These are phyloP conservation scores for Cicer pinnatifidum DNA, from an alignment of 306 rosid genomes.

Conservation along the genomic window DNA sequence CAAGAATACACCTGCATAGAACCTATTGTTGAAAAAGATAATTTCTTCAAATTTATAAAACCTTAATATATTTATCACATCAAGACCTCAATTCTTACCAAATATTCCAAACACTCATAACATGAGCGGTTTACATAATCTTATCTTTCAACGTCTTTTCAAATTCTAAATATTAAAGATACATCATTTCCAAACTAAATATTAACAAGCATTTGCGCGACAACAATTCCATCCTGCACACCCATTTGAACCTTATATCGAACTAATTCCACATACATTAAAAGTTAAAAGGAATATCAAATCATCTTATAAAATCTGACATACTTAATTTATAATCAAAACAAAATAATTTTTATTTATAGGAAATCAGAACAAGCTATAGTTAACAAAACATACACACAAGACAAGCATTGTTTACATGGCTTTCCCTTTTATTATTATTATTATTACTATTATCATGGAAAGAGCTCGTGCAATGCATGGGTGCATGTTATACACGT, in stretches of 20 bases:
- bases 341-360: slow-evolving; percentile 2
- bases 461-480: slow-evolving; percentile 39
- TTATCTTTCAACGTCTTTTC: slow-evolving; percentile 48
- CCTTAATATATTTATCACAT: background rate
- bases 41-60: background rate
- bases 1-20: slow-evolving; percentile 61
- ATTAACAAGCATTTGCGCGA: slow-evolving; percentile 38
- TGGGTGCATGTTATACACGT: slow-evolving; percentile 33
- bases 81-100: slow-evolving; percentile 1
- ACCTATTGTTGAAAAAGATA: slow-evolving; percentile 43
- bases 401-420: too few relatives aligned
- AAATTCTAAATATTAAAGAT: slow-evolving; percentile 11
- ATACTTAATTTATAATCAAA: background rate
- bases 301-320: too few relatives aligned
- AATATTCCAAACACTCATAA: background rate
- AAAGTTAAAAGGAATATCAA: slow-evolving; percentile 14
- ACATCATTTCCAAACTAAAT: slow-evolving; percentile 43
- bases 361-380: background rate
- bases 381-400: background rate
- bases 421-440: background rate
- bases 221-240: slow-evolving; percentile 49
- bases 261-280: slow-evolving; percentile 56
- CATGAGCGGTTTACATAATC: slow-evolving; percentile 18
- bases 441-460: background rate
- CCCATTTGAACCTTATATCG: slow-evolving; percentile 27